Percentiles rank a stretch among this genome's conserved stretches.
Evolutionary conservation across 257 asterid genomes (phyloP).

Genomic region (Lavandula angustifolia): DNA sequence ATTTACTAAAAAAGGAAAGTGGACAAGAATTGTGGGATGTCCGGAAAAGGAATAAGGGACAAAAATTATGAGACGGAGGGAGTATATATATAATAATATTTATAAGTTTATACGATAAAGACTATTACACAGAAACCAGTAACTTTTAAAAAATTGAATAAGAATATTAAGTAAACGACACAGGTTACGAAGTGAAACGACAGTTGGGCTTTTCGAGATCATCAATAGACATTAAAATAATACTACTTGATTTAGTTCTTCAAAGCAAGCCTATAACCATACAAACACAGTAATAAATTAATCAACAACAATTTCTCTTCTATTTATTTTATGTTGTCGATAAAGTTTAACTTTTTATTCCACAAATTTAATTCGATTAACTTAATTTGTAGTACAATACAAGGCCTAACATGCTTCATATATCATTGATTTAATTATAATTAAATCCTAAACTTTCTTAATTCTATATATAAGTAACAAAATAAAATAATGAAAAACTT

Average conservation of each 20-base stretch:
- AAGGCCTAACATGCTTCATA: not conserved
- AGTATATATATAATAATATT: no score
- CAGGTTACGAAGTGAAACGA: conserved; percentile 44
- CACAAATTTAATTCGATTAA: not conserved
- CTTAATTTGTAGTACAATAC: not conserved
- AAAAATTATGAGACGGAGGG: no score
- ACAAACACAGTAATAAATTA: conserved; percentile 12
- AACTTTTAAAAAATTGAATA: no score
- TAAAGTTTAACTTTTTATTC: not conserved
- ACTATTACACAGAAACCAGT: no score
- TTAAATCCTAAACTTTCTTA: no score
- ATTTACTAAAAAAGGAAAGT: no score
- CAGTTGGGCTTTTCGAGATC: conserved; percentile 44
- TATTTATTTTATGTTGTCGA: conserved; percentile 25
- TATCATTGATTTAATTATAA: no score
- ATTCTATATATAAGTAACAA: no score
- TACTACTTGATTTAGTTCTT: conserved; percentile 19
- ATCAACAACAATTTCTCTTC: conserved; percentile 17
- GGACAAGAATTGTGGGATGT: no score
- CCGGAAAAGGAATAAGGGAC: no score
- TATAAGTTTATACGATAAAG: no score
- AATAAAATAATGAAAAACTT: no score
- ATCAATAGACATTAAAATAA: conserved; percentile 23
- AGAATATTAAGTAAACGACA: conserved; percentile 16
- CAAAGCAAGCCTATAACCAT: conserved; percentile 30